Conservation (phyloP, 2,329 filamentous ascomycete species). For the Neofusicoccum laricinum region DNA sequence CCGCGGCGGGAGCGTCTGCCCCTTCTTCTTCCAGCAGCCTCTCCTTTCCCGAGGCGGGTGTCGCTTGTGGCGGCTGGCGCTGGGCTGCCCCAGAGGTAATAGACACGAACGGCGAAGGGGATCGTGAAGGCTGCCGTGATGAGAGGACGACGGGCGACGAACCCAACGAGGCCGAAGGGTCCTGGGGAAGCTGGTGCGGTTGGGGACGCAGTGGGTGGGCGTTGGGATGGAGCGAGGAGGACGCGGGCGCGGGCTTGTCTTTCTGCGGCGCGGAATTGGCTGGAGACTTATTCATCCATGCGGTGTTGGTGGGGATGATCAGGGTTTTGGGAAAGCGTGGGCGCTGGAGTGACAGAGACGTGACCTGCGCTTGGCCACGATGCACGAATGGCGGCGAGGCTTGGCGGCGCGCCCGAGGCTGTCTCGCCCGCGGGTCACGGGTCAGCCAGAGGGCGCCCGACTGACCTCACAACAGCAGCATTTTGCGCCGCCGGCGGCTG, state of each 20-base stretch:
- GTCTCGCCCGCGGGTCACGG: constrained; percentile 1
- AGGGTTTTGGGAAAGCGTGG: neutral
- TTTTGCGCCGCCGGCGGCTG: neutral
- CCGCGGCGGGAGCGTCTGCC: constrained; percentile 3
- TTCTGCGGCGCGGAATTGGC: neutral
- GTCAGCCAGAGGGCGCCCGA: neutral
- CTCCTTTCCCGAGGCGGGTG: constrained; percentile 15
- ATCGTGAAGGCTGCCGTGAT: constrained; percentile 23
- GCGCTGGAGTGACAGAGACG: constrained; percentile 13
- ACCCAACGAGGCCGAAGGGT: constrained; percentile 17
- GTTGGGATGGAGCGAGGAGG: constrained; percentile 2
- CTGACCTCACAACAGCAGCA: neutral
- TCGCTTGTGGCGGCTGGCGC: neutral
- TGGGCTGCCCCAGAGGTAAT: constrained; percentile 19
- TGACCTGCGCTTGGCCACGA: constrained; percentile 2
- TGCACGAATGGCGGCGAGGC: constrained; percentile 9
- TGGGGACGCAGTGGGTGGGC: neutral
- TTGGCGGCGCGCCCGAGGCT: constrained; percentile 7
- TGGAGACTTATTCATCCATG: constrained; percentile 16
- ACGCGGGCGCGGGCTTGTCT: neutral
- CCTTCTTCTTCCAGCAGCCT: constrained; percentile 17
- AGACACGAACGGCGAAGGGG: constrained; percentile 26
- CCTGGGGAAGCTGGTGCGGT: neutral
- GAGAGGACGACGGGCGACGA: constrained; percentile 27
- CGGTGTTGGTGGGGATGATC: constrained; percentile 16